Percentiles rank a stretch among this genome's conserved stretches.
These are phyloP conservation scores for Thalassiosira profunda DNA, from an alignment of 108 stramenopile genomes.

Conservation along the genomic window DNA sequence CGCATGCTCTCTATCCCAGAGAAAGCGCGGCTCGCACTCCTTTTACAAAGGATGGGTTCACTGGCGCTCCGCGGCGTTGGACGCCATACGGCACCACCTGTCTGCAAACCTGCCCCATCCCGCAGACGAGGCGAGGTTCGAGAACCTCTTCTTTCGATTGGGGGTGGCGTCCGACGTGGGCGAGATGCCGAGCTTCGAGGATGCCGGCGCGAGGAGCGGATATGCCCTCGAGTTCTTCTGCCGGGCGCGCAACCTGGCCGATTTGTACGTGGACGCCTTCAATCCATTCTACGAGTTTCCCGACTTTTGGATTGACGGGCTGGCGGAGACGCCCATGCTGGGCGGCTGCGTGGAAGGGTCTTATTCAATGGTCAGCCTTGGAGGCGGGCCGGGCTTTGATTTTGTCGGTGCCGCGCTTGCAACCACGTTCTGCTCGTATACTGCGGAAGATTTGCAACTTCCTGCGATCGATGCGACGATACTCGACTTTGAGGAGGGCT, in stretches of 20 bases:
- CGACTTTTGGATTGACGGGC: conserved; percentile 26
- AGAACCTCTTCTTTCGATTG: conserved; percentile 34
- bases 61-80: conserved; percentile 23
- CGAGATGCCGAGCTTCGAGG: conserved; percentile 52
- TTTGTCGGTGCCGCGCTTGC: conserved; percentile 52
- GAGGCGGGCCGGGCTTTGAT: conserved; percentile 79
- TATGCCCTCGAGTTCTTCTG: conserved; percentile 67
- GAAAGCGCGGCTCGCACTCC: conserved; percentile 21
- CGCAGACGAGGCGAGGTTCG: conserved; percentile 24
- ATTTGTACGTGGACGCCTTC: conserved; percentile 36
- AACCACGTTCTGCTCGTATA: conserved; percentile 28
- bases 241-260: conserved; percentile 47
- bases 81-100: conserved; percentile 43
- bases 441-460: neutral
- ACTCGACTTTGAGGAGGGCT: conserved; percentile 72
- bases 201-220: conserved; percentile 55
- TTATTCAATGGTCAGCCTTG: conserved; percentile 38
- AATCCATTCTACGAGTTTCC: conserved; percentile 10
- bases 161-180: conserved; percentile 58
- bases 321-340: conserved; percentile 8
- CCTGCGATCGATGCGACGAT: conserved; percentile 46
- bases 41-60: conserved; percentile 34
- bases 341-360: neutral
- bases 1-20: conserved; percentile 6
- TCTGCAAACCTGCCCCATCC: conserved; percentile 33